These are phyloP conservation scores for Aaosphaeria arxii DNA, from an alignment of 2,329 filamentous ascomycete genomes.

Conservation along the genomic window DNA sequence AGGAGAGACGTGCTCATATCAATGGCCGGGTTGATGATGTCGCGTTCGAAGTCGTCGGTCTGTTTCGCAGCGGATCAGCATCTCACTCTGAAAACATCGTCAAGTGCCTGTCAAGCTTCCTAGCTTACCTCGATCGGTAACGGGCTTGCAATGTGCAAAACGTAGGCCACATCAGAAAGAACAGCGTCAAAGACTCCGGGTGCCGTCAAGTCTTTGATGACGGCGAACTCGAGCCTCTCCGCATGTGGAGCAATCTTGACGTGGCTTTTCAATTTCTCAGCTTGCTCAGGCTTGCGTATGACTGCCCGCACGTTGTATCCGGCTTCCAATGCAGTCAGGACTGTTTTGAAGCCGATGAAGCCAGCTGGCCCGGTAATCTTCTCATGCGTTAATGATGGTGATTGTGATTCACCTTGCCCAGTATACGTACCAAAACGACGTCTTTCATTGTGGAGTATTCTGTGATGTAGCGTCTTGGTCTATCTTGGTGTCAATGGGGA, in stretches of 20 bases:
- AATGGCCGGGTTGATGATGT: slow-evolving; percentile 4
- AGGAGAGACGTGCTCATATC: slow-evolving; percentile 6
- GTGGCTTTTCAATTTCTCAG: slow-evolving; percentile 4
- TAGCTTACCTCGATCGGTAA: slow-evolving; percentile 5
- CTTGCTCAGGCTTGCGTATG: slow-evolving; percentile 8
- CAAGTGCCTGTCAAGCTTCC: not conserved
- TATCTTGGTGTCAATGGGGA: no score
- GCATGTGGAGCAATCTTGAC: slow-evolving; percentile 2
- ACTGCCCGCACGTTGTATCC: slow-evolving; percentile 7
- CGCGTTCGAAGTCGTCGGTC: slow-evolving; percentile 8
- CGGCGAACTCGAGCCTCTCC: slow-evolving; percentile 4
- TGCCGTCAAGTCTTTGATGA: slow-evolving; percentile 3
- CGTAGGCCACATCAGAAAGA: slow-evolving; percentile 3
- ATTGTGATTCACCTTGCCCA: not conserved
- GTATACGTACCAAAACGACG: not conserved
- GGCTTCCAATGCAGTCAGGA: slow-evolving; percentile 5
- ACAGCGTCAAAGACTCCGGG: slow-evolving; percentile 5
- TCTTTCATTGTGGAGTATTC: not conserved
- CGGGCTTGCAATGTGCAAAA: slow-evolving; percentile 8
- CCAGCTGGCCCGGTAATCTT: slow-evolving; percentile 8
- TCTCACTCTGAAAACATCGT: no score
- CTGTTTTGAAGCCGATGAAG: slow-evolving; percentile 8
- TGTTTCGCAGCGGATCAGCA: not conserved
- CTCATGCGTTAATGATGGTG: not conserved
- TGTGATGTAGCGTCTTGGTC: no score